Evolutionary conservation across 2,329 filamentous ascomycete species (phyloP), one percentile per base, ranked within the genome.

Genomic region (Pseudocercospora fijiensis): DNA sequence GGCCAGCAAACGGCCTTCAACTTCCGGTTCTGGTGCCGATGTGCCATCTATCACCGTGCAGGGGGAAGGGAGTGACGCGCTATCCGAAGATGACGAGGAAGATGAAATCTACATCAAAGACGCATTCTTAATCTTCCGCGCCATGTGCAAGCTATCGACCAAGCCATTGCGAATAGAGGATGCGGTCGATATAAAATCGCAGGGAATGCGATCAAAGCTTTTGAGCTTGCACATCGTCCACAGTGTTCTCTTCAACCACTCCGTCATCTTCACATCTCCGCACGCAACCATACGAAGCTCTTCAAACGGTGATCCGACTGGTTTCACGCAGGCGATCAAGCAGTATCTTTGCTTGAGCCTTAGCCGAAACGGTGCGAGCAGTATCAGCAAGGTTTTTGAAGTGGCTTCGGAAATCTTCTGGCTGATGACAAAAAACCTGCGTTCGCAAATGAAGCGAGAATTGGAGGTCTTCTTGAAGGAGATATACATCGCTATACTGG

Each of bases 401-500:
- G 92, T 98, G 47, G 94, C 91, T 76, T 93, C 91, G 72, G 95
- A 99, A 76, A 96, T 98, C 28, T 99, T 99, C 76, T 99, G 93
- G 92, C 83, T 98, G 63, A 96, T 97, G 89, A 80, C 97, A 49
- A 96, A 96, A 76, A 90, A 92, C 72, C 90, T 99, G 86, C 87
- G 96, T 65, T 90, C 95, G 2, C 90, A 93, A 67, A 90, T 99
- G 78, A 99, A 99, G 87, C 96, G 96, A 85, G 95, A 99, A 75
- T 90, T 99, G 61, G 95, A 98, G 77, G 94, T 99, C 0, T 98
- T 99, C 75, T 79, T 99, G 64, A 98, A 98, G 75, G 95, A 99
- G 75, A 96, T 99, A 28, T 99, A 99, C 74, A 82, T 99, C 4
- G 90, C 93, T 0, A 91, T 98, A 47, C 81, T 99, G 41, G 94